These are phyloP conservation scores for Xylaria scruposa DNA, from an alignment of 495 filamentous ascomycete genomes.

Conservation along the genomic window DNA sequence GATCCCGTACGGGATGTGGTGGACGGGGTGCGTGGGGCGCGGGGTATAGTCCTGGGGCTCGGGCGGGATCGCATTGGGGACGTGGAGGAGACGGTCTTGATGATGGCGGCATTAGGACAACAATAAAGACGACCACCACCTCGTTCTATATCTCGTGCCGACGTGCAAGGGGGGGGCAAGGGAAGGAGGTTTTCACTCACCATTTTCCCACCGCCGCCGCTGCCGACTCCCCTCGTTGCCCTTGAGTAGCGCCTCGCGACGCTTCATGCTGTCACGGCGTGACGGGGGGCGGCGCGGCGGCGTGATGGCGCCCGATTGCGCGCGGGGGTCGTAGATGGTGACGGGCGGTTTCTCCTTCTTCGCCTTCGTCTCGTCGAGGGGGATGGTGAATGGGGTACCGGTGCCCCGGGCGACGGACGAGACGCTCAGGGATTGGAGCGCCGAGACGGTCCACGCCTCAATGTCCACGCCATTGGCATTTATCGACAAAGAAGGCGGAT, in stretches of 20 bases:
- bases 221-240: slow-evolving; percentile 92
- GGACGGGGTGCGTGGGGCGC: slow-evolving; percentile 76
- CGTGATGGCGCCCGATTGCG: slow-evolving; percentile 34
- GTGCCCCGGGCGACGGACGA: slow-evolving; percentile 52
- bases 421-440: slow-evolving; percentile 56
- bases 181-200: slow-evolving; percentile 51
- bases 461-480: slow-evolving; percentile 47
- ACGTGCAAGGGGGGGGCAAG: neutral
- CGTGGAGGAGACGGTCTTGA: slow-evolving; percentile 81
- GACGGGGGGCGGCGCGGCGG: slow-evolving; percentile 46
- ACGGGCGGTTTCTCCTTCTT: slow-evolving; percentile 33
- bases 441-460: slow-evolving; percentile 57
- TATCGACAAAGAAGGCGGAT: slow-evolving; percentile 8
- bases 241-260: slow-evolving; percentile 79
- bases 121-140: too few relatives aligned
- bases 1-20: slow-evolving; percentile 85
- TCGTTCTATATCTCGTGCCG: too few relatives aligned
- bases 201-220: slow-evolving; percentile 93
- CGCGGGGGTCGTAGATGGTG: slow-evolving; percentile 36
- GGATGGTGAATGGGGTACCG: slow-evolving; percentile 53
- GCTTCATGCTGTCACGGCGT: slow-evolving; percentile 53
- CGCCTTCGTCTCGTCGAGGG: slow-evolving; percentile 45
- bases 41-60: slow-evolving; percentile 80
- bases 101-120: neutral
- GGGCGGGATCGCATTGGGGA: slow-evolving; percentile 86